A percentile compares a stretch with the other conserved stretches of the same genome.
phyloP scores from a whole-genome alignment of 2,329 filamentous ascomycete genomes.

The Dothistroma pini region DNA sequence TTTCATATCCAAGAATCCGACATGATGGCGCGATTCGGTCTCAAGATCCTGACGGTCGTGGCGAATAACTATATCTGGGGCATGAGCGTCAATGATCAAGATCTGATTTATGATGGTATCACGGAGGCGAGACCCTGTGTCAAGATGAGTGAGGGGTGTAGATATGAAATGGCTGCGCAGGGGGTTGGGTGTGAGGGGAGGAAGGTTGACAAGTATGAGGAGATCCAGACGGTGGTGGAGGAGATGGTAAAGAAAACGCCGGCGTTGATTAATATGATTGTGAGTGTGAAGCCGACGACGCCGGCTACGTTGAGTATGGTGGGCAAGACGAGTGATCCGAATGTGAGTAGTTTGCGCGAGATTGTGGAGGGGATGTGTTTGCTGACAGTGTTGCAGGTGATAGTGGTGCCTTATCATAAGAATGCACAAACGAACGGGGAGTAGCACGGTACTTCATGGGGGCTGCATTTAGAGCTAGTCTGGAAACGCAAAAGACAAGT shows the following conservation, averaged over 20 bases:
- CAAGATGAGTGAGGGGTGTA: conserved; percentile 29
- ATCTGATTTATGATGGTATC: conserved; percentile 40
- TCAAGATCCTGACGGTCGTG: conserved; percentile 43
- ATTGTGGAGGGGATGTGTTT: neutral
- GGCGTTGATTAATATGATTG: conserved; percentile 42
- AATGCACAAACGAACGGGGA: conserved; percentile 30
- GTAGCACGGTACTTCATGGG: neutral
- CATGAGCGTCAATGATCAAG: conserved; percentile 45
- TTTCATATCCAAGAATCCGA: conserved; percentile 48
- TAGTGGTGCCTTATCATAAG: conserved; percentile 50
- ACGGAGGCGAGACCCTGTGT: conserved; percentile 34
- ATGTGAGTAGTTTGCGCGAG: conserved; percentile 28
- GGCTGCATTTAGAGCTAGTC: no score
- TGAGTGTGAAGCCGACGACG: conserved; percentile 38
- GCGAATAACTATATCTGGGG: conserved; percentile 47
- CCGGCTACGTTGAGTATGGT: conserved; percentile 42
- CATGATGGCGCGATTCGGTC: conserved; percentile 40
- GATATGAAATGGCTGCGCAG: conserved; percentile 42
- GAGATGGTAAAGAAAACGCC: conserved; percentile 31
- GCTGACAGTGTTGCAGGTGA: conserved; percentile 20
- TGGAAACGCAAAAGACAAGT: no score
- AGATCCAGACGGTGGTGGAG: conserved; percentile 35
- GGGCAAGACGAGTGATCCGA: conserved; percentile 40
- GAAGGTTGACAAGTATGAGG: conserved; percentile 28
- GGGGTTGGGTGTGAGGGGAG: conserved; percentile 37